A percentile compares a stretch with the other conserved stretches of the same genome.
Evolutionary conservation across 2,329 filamentous ascomycete genomes (phyloP).

Genomic region (Thyridium curvatum): DNA sequence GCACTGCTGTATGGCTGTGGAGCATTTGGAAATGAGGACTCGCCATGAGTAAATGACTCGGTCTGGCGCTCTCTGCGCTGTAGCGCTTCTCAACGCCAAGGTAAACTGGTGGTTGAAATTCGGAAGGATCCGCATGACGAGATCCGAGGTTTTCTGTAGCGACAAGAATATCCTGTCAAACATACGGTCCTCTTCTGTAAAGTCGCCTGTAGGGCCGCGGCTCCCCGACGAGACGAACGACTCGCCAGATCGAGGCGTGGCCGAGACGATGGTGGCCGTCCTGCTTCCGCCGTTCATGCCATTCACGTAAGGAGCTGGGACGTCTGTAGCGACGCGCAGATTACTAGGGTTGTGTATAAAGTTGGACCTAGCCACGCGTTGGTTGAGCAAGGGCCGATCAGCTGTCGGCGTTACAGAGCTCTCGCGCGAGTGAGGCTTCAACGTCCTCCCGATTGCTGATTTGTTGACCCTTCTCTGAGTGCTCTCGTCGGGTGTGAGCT

Average conservation of each 20-base stretch:
- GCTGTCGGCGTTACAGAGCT: slow-evolving; percentile 46
- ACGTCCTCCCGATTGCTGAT: neutral
- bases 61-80: slow-evolving; percentile 52
- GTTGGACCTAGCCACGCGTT: slow-evolving; percentile 29
- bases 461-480: slow-evolving; percentile 13
- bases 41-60: slow-evolving; percentile 61
- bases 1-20: slow-evolving; percentile 64
- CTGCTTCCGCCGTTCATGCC: slow-evolving; percentile 44
- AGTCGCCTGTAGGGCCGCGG: slow-evolving; percentile 50
- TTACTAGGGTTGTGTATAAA: slow-evolving; percentile 44
- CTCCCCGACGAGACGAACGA: slow-evolving; percentile 61
- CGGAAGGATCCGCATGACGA: slow-evolving; percentile 67
- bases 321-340: slow-evolving; percentile 51
- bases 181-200: slow-evolving; percentile 68
- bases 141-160: slow-evolving; percentile 65
- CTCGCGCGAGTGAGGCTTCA: slow-evolving; percentile 38
- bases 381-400: slow-evolving; percentile 33
- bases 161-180: slow-evolving; percentile 81
- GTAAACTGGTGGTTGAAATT: slow-evolving; percentile 61
- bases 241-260: slow-evolving; percentile 78
- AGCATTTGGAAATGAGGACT: slow-evolving; percentile 64
- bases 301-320: slow-evolving; percentile 30
- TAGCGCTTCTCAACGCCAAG: slow-evolving; percentile 56
- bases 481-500: slow-evolving; percentile 18
- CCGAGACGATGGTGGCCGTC: slow-evolving; percentile 43